These are phyloP conservation scores for Dactylellina cionopaga DNA, from an alignment of 2,329 filamentous ascomycete species.

Conservation along the genomic window DNA sequence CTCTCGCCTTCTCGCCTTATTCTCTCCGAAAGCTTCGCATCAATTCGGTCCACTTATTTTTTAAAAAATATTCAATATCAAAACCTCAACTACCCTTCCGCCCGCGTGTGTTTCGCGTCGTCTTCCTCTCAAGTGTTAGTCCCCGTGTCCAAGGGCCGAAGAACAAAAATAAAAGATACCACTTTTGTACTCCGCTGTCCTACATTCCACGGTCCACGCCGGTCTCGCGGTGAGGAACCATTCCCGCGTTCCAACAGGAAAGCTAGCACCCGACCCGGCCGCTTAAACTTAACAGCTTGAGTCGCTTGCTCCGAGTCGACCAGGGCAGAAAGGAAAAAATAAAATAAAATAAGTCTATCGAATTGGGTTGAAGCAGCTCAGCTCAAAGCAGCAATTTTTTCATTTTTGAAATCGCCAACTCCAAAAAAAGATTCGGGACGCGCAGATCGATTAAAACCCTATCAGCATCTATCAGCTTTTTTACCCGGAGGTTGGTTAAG, in stretches of 20 bases:
- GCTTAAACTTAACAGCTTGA: conserved; percentile 41
- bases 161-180: conserved; percentile 4
- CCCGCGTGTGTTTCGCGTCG: conserved; percentile 34
- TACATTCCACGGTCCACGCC: conserved; percentile 48
- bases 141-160: background rate
- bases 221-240: conserved; percentile 11
- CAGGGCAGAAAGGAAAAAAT: conserved; percentile 25
- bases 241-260: conserved; percentile 51
- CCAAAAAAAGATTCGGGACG: conserved; percentile 25
- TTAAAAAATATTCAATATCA: background rate
- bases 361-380: conserved; percentile 2
- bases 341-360: no score
- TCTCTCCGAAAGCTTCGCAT: background rate
- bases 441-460: conserved; percentile 45
- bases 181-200: conserved; percentile 38
- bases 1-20: conserved; percentile 21
- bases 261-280: conserved; percentile 44
- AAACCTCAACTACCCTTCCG: background rate
- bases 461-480: conserved; percentile 31
- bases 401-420: conserved; percentile 3
- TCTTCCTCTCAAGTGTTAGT: conserved; percentile 4
- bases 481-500: conserved; percentile 28
- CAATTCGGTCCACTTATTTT: conserved; percentile 8
- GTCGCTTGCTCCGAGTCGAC: conserved; percentile 43
- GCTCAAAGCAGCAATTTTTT: conserved; percentile 22